Evolutionary conservation across 257 asterid genomes (phyloP).

Genomic region (Solanum clarkiae): DNA sequence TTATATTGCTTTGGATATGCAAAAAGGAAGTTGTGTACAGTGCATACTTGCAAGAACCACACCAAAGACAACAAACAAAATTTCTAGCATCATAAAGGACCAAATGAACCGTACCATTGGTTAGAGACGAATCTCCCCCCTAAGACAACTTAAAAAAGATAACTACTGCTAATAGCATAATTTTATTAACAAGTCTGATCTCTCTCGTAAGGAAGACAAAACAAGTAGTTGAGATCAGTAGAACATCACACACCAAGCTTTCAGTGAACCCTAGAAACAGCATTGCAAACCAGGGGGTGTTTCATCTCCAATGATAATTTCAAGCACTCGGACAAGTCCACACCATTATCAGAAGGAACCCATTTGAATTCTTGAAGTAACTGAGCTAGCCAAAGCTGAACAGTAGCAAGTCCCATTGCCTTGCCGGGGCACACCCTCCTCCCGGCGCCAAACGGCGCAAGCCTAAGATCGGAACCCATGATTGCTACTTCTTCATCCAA

Average conservation of each 20-base stretch:
- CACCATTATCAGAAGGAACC: conserved; percentile 6
- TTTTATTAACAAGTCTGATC: conserved; percentile 9
- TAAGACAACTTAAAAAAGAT: background rate
- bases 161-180: background rate
- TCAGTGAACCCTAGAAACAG: conserved; percentile 30
- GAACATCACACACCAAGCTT: background rate
- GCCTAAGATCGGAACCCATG: conserved; percentile 60
- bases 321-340: conserved; percentile 48
- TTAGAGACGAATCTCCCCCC: background rate
- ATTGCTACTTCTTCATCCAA: conserved; percentile 31
- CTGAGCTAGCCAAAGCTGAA: conserved; percentile 54
- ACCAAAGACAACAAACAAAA: conserved; percentile 7
- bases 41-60: background rate
- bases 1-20: background rate
- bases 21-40: conserved; percentile 7
- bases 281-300: conserved; percentile 48
- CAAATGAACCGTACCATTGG: background rate
- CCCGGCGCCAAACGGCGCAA: conserved; percentile 71
- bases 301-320: conserved; percentile 59
- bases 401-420: conserved; percentile 49
- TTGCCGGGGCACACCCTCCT: conserved; percentile 72
- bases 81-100: background rate
- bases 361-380: conserved; percentile 42
- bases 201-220: background rate
- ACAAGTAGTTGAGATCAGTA: conserved; percentile 10